Conservation (phyloP, 2,329 filamentous ascomycete species). For the Fusarium sp. region DNA sequence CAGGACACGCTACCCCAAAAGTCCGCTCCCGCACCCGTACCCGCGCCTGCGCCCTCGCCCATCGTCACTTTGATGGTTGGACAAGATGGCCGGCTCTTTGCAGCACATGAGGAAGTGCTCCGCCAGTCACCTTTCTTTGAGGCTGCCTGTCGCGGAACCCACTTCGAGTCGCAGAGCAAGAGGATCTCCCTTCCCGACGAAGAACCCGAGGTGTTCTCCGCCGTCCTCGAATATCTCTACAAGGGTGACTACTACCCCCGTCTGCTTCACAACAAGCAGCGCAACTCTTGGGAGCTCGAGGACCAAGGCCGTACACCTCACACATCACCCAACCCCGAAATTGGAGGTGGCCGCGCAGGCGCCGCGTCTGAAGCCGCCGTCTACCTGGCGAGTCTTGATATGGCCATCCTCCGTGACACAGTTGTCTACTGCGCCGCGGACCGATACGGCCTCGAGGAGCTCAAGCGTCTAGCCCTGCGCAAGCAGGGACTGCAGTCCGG, state of each 20-base stretch:
- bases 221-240: conserved; percentile 95
- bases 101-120: conserved; percentile 93
- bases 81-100: conserved; percentile 87
- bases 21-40: conserved; percentile 26
- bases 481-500: conserved; percentile 95
- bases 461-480: conserved; percentile 89
- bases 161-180: conserved; percentile 80
- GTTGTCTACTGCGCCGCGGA: conserved; percentile 94
- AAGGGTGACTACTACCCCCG: conserved; percentile 96
- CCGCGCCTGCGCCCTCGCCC: conserved; percentile 63
- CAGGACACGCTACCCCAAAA: conserved; percentile 52
- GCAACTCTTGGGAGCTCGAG: conserved; percentile 91
- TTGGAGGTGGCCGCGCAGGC: conserved; percentile 57
- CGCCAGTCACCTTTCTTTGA: conserved; percentile 87
- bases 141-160: conserved; percentile 75
- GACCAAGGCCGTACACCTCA: conserved; percentile 61
- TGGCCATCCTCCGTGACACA: conserved; percentile 88
- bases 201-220: conserved; percentile 93
- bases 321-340: conserved; percentile 64
- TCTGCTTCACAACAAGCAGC: conserved; percentile 86
- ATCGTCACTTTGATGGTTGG: conserved; percentile 91
- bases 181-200: conserved; percentile 78
- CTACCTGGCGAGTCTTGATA: conserved; percentile 78
- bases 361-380: conserved; percentile 66
- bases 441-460: conserved; percentile 88